phyloP scores from a whole-genome alignment of 305 asterid genomes.

The Caryopteris hybrid region DNA sequence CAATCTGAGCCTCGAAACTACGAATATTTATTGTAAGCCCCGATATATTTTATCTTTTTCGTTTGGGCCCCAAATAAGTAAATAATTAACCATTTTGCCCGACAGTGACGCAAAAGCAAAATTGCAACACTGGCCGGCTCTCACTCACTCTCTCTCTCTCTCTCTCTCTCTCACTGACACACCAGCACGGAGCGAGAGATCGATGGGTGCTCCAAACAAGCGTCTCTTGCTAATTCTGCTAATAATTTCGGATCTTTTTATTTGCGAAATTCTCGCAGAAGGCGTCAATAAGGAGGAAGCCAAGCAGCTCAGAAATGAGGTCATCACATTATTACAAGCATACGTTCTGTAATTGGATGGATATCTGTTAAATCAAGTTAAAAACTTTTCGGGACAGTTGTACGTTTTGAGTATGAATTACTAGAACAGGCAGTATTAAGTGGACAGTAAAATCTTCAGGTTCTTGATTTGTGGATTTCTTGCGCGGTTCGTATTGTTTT shows the following conservation, averaged over 20 bases:
- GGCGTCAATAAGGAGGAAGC: constrained; percentile 80
- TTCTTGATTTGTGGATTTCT: neutral
- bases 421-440: neutral
- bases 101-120: neutral
- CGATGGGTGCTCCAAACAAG: constrained; percentile 57
- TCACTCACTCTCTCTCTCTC: too few relatives aligned
- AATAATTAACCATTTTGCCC: constrained; percentile 5
- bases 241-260: constrained; percentile 31
- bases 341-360: constrained; percentile 6
- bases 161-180: constrained; percentile 2
- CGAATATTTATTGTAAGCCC: neutral
- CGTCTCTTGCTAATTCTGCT: constrained; percentile 36
- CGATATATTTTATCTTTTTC: too few relatives aligned
- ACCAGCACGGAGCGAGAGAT: constrained; percentile 21
- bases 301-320: constrained; percentile 86
- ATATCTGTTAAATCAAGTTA: neutral
- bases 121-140: neutral
- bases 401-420: neutral
- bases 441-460: neutral
- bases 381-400: constrained; percentile 1
- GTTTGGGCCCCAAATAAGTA: too few relatives aligned
- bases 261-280: constrained; percentile 45
- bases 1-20: neutral
- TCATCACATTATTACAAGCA: constrained; percentile 8
- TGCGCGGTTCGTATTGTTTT: neutral